Base-by-base conservation (phyloP, 1,284 basidiomycete genomes). In the Schizophyllum commune region DNA sequence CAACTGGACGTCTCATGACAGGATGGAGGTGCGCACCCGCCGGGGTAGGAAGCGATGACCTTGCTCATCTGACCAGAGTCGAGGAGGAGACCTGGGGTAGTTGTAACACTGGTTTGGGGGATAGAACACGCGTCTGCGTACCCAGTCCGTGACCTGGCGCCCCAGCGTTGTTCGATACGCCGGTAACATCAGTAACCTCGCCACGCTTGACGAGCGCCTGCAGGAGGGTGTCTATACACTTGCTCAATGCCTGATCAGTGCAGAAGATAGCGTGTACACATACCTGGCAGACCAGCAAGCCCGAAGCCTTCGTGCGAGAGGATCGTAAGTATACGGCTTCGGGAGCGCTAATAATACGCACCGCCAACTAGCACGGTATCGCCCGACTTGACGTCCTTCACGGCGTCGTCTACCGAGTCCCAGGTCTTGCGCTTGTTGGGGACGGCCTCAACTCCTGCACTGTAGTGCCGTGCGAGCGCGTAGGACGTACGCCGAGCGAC, bases 161-260 rank as follows among this genome's bases (percentile, higher is more conserved):
- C 17, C 94, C 94, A 53, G 91, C 91, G 75, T 97, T 96, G 74
- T 97, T 97, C 15, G 93, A 95, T 52, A 96, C 89, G 55, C 88
- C 92, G 17, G 88, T 95, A 57, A 97, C 76, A 66, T 86, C 79
- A 54, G 73, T 77, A 32, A 96, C 83, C 56, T 93, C 89, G 62
- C 82, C 83, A 60, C 91, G 83, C 68, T 84, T 84, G 20, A 84
- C 76, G 53, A 97, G 77, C 1, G 95, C 94, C n/a, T 76, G 78
- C 55, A 97, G 89, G 60, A 97, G 79, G 1, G 94, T 96, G 73
- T 96, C 94, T 84, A 61, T 32, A 32, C 20, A 17, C 22, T 7
- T 17, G 19, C 20, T n/a, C 13, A 55, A 13, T 27, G 13, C 11
- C 13, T 21, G 13, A 2, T 4, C 6, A 11, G 11, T 13, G 27